Conservation (phyloP, 2,329 filamentous ascomycete genomes). For the Colletotrichum liaoningense region DNA sequence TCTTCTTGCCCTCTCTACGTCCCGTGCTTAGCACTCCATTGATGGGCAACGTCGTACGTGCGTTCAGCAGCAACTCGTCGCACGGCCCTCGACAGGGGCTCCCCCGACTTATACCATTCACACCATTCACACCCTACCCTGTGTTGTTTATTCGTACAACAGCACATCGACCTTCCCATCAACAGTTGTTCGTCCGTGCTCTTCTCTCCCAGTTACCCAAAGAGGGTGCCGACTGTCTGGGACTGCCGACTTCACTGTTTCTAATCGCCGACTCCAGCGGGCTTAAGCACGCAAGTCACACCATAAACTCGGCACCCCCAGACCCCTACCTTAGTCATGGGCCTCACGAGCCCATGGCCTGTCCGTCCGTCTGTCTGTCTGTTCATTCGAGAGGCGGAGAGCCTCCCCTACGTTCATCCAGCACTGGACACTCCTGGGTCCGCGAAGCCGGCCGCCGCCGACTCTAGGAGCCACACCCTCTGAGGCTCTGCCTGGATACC, state of each 20-base stretch:
- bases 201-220: not conserved
- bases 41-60: not conserved
- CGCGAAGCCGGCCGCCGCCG: not conserved
- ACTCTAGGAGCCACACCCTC: not conserved
- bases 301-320: not conserved
- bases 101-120: not conserved
- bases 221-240: not conserved
- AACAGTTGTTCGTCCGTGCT: not conserved
- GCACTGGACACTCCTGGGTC: not conserved
- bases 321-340: not conserved
- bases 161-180: not conserved
- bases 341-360: not conserved
- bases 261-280: constrained; percentile 13
- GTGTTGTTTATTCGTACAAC: no score
- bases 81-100: not conserved
- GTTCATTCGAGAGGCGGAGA: constrained; percentile 5
- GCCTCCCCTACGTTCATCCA: not conserved
- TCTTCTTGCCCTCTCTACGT: not conserved
- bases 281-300: not conserved
- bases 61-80: not conserved
- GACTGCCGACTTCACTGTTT: constrained; percentile 12
- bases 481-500: not conserved
- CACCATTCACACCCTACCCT: no score
- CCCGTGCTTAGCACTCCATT: not conserved
- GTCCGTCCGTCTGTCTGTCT: not conserved